Evolutionary conservation across 345 rosid species (phyloP).

Genomic region (sweet orange (Citrus sinensis)): DNA sequence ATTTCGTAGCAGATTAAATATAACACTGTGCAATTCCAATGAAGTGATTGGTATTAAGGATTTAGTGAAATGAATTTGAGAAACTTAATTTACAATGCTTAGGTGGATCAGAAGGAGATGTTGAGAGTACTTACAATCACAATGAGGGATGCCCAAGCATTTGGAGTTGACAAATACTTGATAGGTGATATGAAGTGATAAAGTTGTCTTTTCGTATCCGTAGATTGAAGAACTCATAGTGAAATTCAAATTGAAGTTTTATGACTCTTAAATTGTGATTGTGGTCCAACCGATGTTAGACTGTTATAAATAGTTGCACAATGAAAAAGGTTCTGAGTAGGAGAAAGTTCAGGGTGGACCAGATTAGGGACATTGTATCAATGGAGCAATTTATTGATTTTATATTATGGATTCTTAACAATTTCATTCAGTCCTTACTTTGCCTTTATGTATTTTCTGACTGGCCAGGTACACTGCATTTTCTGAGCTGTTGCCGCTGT

Average conservation of each 20-base stretch:
- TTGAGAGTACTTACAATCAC: not conserved
- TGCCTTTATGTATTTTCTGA: not conserved
- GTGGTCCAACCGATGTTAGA: too few species aligned
- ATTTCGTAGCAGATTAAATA: not conserved
- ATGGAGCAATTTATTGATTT: not conserved
- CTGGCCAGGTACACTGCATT: constrained; percentile 77
- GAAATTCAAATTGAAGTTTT: too few species aligned
- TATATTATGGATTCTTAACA: not conserved
- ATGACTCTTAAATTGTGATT: too few species aligned
- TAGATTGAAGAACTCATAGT: too few species aligned
- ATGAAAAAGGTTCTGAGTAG: not conserved
- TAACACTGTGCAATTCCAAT: not conserved
- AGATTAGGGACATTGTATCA: not conserved
- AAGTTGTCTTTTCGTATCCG: too few species aligned
- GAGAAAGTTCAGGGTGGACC: not conserved
- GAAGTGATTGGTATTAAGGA: not conserved
- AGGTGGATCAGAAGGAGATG: not conserved
- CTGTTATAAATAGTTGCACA: not conserved
- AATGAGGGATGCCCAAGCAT: not conserved
- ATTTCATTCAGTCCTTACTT: not conserved
- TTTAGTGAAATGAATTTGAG: not conserved
- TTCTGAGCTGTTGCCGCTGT: constrained; percentile 88
- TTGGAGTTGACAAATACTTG: not conserved
- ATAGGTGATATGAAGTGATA: not conserved
- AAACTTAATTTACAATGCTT: not conserved